phyloP scores from a whole-genome alignment of 257 asterid species.

The Hygrophila difformis region DNA sequence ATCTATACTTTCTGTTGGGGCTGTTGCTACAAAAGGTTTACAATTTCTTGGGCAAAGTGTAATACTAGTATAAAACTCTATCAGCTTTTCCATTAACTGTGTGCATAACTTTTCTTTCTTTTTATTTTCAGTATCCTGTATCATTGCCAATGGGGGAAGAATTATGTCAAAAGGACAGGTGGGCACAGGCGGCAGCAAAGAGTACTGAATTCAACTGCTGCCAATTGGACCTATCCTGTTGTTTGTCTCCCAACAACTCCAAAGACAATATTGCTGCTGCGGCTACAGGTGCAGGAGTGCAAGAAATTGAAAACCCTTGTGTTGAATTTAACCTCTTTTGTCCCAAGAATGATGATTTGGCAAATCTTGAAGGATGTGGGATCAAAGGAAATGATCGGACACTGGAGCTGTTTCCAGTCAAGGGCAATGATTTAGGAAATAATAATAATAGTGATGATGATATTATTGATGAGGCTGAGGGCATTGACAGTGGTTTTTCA shows the following conservation, averaged over 20 bases:
- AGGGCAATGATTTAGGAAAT: slow-evolving; percentile 3
- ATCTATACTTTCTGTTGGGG: slow-evolving; percentile 32
- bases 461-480: neutral
- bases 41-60: slow-evolving; percentile 41
- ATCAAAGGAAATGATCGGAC: slow-evolving; percentile 19
- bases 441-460: too few species aligned
- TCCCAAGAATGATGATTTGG: slow-evolving; percentile 6
- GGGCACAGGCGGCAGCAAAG: slow-evolving; percentile 21
- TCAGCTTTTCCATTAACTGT: slow-evolving; percentile 22
- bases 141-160: slow-evolving; percentile 42
- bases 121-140: slow-evolving; percentile 39
- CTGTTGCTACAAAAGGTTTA: slow-evolving; percentile 24
- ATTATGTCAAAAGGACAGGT: slow-evolving; percentile 18
- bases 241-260: slow-evolving; percentile 11
- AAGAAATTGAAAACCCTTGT: slow-evolving; percentile 20
- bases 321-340: neutral
- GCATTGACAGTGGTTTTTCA: slow-evolving; percentile 10
- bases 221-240: slow-evolving; percentile 24
- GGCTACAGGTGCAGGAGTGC: slow-evolving; percentile 1
- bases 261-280: slow-evolving; percentile 2
- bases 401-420: slow-evolving; percentile 48
- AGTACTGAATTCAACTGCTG: slow-evolving; percentile 17
- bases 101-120: neutral
- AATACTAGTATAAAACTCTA: slow-evolving; percentile 7
- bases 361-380: neutral